Percentiles rank a stretch among this genome's conserved stretches.
phyloP scores from a whole-genome alignment of 768 basidiomycete species.

The Candolleomyces efflorescens region DNA sequence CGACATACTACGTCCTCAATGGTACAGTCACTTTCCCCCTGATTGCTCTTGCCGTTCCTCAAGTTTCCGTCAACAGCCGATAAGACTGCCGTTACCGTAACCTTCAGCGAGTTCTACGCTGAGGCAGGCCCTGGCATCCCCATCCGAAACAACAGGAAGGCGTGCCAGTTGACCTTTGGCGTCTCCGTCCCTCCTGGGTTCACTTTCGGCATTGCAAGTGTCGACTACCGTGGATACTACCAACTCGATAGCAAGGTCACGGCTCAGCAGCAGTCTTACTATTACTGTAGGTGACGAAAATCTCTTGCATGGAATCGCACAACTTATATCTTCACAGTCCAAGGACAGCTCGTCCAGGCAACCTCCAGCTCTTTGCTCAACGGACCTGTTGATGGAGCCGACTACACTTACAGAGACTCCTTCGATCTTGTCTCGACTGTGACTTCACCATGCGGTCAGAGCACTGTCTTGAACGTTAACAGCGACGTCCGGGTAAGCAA shows the following conservation, averaged over 20 bases:
- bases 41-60: background rate
- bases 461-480: constrained; percentile 1
- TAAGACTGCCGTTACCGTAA: constrained; percentile 16
- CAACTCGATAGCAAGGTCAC: constrained; percentile 18
- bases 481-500: constrained; percentile 3
- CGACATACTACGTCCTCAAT: constrained; percentile 13
- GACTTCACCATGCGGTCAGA: constrained; percentile 1
- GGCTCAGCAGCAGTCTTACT: constrained; percentile 13
- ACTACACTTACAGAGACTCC: constrained; percentile 3
- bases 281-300: constrained; percentile 15
- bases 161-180: constrained; percentile 19
- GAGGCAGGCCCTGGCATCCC: constrained; percentile 16
- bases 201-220: constrained; percentile 18
- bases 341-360: constrained; percentile 14
- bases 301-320: background rate
- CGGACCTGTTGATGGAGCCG: constrained; percentile 1
- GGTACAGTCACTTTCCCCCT: background rate
- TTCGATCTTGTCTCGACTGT: constrained; percentile 7
- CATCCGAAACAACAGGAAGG: constrained; percentile 18
- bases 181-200: constrained; percentile 18
- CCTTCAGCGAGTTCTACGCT: constrained; percentile 18
- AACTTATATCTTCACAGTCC: constrained; percentile 11
- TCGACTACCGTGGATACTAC: constrained; percentile 19
- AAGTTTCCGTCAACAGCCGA: constrained; percentile 8
- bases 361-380: background rate